A percentile compares a stretch with the other conserved stretches of the same genome.
Conservation (phyloP, 208 protist species). For the Trypanosoma brucei region DNA sequence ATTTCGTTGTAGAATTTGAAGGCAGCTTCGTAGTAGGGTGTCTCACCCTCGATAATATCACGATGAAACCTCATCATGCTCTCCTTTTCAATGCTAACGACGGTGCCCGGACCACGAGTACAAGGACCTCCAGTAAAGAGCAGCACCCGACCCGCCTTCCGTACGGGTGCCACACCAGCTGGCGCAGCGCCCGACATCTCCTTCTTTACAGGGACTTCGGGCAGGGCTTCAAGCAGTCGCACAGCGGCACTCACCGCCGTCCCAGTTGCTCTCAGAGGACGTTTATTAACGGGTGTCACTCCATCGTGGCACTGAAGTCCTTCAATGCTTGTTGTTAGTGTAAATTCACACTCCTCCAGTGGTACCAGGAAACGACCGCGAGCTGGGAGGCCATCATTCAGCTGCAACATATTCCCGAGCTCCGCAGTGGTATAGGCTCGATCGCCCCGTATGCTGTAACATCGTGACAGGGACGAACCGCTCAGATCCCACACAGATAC, state of each 20-base stretch:
- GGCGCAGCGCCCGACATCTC: neutral
- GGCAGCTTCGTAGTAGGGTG: conserved; percentile 65
- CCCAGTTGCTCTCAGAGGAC: conserved; percentile 64
- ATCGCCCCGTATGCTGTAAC: conserved; percentile 67
- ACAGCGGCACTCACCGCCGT: conserved; percentile 65
- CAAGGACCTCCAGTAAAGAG: conserved; percentile 94
- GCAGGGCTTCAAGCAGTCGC: conserved; percentile 56
- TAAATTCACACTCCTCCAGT: conserved; percentile 87
- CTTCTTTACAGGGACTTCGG: conserved; percentile 7
- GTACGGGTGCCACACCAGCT: conserved; percentile 1
- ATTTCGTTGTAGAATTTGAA: conserved; percentile 91
- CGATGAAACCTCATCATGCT: conserved; percentile 96
- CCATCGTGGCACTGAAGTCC: conserved; percentile 50
- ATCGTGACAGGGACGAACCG: conserved; percentile 39
- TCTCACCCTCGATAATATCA: conserved; percentile 92
- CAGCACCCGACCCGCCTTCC: conserved; percentile 74
- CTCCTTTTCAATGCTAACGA: conserved; percentile 86
- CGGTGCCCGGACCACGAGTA: conserved; percentile 91
- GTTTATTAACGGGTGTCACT: conserved; percentile 43
- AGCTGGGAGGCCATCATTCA: conserved; percentile 57
- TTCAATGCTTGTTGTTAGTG: conserved; percentile 43
- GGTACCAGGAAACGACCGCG: conserved; percentile 93
- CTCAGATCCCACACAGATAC: conserved; percentile 84
- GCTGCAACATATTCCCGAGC: conserved; percentile 52
- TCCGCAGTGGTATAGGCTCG: conserved; percentile 33